Base-by-base conservation (phyloP, 116 monocot genomes). In the Phalaenopsis hybrid region DNA sequence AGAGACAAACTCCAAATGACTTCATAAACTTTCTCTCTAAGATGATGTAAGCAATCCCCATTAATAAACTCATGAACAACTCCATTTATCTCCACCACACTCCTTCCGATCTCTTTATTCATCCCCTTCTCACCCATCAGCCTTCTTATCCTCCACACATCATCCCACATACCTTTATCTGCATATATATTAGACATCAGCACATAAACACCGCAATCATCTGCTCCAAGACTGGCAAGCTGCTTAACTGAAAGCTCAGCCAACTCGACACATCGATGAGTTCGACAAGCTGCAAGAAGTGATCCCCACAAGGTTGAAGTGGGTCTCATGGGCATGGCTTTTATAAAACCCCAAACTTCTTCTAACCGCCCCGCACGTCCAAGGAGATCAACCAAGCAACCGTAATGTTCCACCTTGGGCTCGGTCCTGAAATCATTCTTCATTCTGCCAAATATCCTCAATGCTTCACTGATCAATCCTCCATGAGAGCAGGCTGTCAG, bases 141-240 rank as follows among this genome's bases (percentile, higher is more conserved):
- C 48, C 75, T 86, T 77, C 91, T 91, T 21, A 84, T 79, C 79
- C 81, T 85, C 75, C 31, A 80, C 55, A 86, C 93, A 31, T 85
- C 85, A 41, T 82, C 83, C 91, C 93, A 93, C 85, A 78, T 83
- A 7, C 86, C 86, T 34, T 70, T 79, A 5, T 83, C 85, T 16
- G 93, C 91, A 75, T 91, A 93, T 8, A 93, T 82, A 50, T 91
- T 93, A 3, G 91, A 91, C 79, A 91, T 31, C 13, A 93, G 75
- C 13, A 93, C 85, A 51, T 89, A 84, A 52, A 85, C 86, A 18
- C 91, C 91, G 7, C 79, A 9, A 25, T 88, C 91, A 55, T 84
- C 91, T 15, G 73, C 89, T 44, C 87, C 86, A 8, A 87, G 80
- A 8, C 80, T 48, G 41, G 15, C 74, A 4, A 89, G 87, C 65